Percentiles rank a stretch among this genome's conserved stretches.
Evolutionary conservation across 345 rosid species (phyloP).

Genomic region (Cardamine occulta): DNA sequence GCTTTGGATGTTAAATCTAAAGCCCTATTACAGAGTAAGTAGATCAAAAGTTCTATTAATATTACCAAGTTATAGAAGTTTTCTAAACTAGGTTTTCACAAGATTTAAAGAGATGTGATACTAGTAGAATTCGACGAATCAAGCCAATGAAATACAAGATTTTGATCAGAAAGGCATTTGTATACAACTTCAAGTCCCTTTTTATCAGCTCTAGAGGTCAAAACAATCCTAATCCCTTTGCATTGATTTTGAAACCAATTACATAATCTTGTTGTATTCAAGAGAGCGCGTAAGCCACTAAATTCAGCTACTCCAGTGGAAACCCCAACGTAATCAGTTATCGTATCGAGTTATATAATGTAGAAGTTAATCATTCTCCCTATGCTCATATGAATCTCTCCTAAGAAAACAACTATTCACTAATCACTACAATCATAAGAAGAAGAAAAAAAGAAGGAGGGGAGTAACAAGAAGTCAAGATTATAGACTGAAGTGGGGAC

Average conservation of each 20-base stretch:
- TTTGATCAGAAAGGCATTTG: not conserved
- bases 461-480: constrained; percentile 14
- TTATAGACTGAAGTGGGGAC: constrained; percentile 19
- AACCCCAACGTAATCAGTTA: too few species aligned
- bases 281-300: too few species aligned
- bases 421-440: not conserved
- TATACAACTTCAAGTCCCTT: constrained; percentile 48
- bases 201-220: constrained; percentile 42
- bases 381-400: not conserved
- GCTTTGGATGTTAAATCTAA: constrained; percentile 4
- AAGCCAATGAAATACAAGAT: not conserved
- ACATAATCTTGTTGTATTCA: not conserved
- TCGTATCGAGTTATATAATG: not conserved
- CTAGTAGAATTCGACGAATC: not conserved
- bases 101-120: not conserved
- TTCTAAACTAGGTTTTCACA: not conserved
- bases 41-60: not conserved
- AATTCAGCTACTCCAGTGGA: too few species aligned
- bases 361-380: not conserved
- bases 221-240: constrained; percentile 26
- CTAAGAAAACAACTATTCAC: not conserved
- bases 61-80: not conserved
- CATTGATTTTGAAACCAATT: not conserved
- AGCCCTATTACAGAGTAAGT: not conserved
- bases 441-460: not conserved